Percentiles rank a stretch among this genome's conserved stretches.
phyloP scores from a whole-genome alignment of 2,329 filamentous ascomycete genomes.

The Boeremia exigua region DNA sequence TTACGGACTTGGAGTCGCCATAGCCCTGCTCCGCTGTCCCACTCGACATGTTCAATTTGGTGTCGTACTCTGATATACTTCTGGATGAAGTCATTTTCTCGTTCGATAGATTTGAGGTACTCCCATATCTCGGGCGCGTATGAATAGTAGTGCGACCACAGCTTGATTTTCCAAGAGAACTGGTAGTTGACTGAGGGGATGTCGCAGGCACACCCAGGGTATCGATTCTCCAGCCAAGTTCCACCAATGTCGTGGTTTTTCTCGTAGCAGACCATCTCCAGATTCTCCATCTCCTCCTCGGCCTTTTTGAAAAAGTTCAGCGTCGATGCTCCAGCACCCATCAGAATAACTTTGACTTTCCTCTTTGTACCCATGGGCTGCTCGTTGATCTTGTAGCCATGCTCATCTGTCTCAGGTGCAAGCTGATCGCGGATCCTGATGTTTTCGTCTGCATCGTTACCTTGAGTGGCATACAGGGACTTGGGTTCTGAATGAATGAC shows the following conservation, averaged over 20 bases:
- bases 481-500: conserved; percentile 28
- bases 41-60: conserved; percentile 26
- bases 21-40: conserved; percentile 22
- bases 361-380: conserved; percentile 53
- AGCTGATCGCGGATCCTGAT: conserved; percentile 34
- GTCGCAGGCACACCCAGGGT: conserved; percentile 50
- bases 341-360: conserved; percentile 49
- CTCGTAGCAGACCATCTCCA: conserved; percentile 53
- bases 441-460: conserved; percentile 34
- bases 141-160: conserved; percentile 53
- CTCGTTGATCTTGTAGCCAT: conserved; percentile 53
- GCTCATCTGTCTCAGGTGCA: conserved; percentile 46
- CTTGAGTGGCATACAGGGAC: conserved; percentile 23
- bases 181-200: conserved; percentile 44
- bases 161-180: conserved; percentile 58
- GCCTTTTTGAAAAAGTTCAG: conserved; percentile 54
- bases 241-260: conserved; percentile 50
- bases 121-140: conserved; percentile 56
- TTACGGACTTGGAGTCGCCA: conserved; percentile 25
- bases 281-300: conserved; percentile 50
- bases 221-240: conserved; percentile 51
- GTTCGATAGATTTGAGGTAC: conserved; percentile 54
- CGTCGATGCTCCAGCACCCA: conserved; percentile 53
- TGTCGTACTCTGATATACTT: conserved; percentile 32
- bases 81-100: conserved; percentile 41